These are phyloP conservation scores for Theobroma cacao DNA, from an alignment of 345 rosid species.

Conservation along the genomic window DNA sequence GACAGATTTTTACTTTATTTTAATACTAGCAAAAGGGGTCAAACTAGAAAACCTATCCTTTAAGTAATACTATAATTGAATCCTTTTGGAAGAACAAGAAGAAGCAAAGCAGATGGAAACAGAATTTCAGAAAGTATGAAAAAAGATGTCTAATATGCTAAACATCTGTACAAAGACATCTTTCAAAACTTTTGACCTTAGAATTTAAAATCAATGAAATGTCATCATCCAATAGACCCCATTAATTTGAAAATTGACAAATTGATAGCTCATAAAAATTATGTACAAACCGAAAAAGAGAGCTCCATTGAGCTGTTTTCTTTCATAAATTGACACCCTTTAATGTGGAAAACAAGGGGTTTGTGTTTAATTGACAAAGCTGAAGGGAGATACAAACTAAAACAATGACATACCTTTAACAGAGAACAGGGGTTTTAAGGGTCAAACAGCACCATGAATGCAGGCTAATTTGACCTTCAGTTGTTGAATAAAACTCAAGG, in stretches of 20 bases:
- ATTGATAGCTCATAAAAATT: no score
- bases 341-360: not conserved
- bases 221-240: not conserved
- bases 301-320: not conserved
- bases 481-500: not conserved
- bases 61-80: not conserved
- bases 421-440: not conserved
- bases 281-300: no score
- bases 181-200: not conserved
- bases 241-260: not conserved
- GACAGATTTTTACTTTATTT: not conserved
- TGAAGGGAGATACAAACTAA: not conserved
- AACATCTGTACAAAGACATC: not conserved
- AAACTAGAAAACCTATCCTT: not conserved
- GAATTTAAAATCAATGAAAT: not conserved
- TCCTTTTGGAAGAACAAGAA: no score
- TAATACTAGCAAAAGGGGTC: not conserved
- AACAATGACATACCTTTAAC: not conserved
- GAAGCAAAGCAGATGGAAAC: slow-evolving; percentile 4
- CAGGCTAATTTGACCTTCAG: not conserved
- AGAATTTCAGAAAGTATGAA: not conserved
- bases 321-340: not conserved
- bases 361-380: not conserved
- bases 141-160: not conserved
- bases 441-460: not conserved